Evolutionary conservation across 164 flowering plant species (phyloP).

Genomic region (Pachysandra terminalis): DNA sequence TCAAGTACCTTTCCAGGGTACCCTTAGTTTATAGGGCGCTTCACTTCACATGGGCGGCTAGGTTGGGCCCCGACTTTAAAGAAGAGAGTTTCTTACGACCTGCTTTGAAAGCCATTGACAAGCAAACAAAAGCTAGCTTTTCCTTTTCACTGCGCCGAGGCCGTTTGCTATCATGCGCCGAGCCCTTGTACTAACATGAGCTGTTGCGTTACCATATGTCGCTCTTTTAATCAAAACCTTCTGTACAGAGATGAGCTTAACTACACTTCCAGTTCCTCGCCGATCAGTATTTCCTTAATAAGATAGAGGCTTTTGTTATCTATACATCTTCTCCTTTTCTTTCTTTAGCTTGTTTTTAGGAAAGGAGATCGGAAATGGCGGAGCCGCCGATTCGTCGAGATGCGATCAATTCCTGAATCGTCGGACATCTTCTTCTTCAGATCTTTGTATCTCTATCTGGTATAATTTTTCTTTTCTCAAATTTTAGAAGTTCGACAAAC

Average conservation of each 20-base stretch:
- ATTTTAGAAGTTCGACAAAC: background rate
- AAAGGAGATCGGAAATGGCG: slow-evolving; percentile 4
- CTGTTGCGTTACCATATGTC: slow-evolving; percentile 34
- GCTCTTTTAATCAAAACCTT: slow-evolving; percentile 1
- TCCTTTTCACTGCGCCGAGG: background rate
- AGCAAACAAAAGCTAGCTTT: too few species aligned
- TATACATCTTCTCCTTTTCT: background rate
- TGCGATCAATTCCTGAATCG: background rate
- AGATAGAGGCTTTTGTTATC: slow-evolving; percentile 5
- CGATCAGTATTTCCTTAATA: slow-evolving; percentile 20
- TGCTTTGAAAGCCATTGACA: background rate
- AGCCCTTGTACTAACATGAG: too few species aligned
- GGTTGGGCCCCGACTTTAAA: too few species aligned
- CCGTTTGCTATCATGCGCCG: slow-evolving; percentile 42
- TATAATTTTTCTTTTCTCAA: background rate
- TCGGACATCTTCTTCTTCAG: slow-evolving; percentile 4
- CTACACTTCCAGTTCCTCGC: slow-evolving; percentile 4
- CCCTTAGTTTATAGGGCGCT: too few species aligned
- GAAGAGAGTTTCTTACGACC: too few species aligned
- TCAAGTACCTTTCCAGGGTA: too few species aligned
- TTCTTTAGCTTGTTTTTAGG: background rate
- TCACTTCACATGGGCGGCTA: too few species aligned
- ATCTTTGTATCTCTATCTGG: background rate
- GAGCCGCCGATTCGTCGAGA: slow-evolving; percentile 1
- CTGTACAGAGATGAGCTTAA: too few species aligned